Percentiles rank a stretch among this genome's conserved stretches.
phyloP scores from a whole-genome alignment of 495 filamentous ascomycete genomes.

The Penicillium flavigenum region DNA sequence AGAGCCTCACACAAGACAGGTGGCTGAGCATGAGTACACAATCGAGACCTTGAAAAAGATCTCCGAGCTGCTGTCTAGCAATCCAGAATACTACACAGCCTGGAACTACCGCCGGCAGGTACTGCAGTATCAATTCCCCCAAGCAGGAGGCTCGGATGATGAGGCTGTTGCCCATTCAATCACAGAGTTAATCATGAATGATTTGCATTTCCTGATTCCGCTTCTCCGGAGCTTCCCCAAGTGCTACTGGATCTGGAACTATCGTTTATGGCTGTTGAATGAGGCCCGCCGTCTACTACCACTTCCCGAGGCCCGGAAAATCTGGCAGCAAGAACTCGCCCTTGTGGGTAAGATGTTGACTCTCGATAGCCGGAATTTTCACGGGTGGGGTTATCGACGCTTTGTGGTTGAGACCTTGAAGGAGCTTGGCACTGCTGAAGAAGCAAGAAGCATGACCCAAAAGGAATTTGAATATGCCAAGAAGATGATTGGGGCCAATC shows the following conservation, averaged over 20 bases:
- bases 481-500: conserved; percentile 74
- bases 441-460: conserved; percentile 60
- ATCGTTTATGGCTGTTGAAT: conserved; percentile 83
- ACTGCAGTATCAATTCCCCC: conserved; percentile 49
- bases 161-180: conserved; percentile 21
- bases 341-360: conserved; percentile 83
- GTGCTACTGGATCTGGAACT: conserved; percentile 99
- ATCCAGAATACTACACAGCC: conserved; percentile 97
- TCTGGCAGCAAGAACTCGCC: conserved; percentile 82
- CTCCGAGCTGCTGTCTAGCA: conserved; percentile 74
- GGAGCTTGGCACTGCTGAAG: conserved; percentile 47
- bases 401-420: conserved; percentile 70
- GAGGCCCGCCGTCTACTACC: conserved; percentile 65
- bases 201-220: conserved; percentile 78
- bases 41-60: conserved; percentile 69
- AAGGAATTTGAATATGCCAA: conserved; percentile 86
- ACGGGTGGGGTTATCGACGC: conserved; percentile 92
- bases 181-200: conserved; percentile 59
- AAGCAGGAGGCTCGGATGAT: conserved; percentile 24
- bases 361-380: conserved; percentile 89
- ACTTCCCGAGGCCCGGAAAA: conserved; percentile 46
- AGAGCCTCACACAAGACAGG: conserved; percentile 33
- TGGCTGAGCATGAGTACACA: conserved; percentile 59
- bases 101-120: conserved; percentile 90
- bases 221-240: conserved; percentile 85